phyloP scores from a whole-genome alignment of 805 yeast genomes.

The Candida khao-thaluensis region DNA sequence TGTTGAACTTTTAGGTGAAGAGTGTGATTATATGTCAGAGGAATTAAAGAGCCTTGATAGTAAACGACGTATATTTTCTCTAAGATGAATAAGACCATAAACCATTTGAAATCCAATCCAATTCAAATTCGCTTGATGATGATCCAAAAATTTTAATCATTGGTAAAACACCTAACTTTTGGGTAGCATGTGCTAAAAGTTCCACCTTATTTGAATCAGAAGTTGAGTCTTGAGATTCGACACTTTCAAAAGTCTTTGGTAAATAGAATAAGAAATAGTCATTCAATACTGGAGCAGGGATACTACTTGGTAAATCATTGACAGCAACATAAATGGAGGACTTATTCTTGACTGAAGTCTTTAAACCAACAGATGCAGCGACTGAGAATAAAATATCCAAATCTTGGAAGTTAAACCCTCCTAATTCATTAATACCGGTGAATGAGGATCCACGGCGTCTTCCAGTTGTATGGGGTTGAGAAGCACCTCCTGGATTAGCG shows the following conservation, averaged over 20 bases:
- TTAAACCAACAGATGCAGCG: slow-evolving; percentile 29
- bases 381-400: slow-evolving; percentile 31
- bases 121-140: slow-evolving; percentile 24
- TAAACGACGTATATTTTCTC: too few relatives aligned
- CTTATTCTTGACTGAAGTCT: slow-evolving; percentile 15
- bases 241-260: slow-evolving; percentile 20
- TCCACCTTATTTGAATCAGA: slow-evolving; percentile 20
- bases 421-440: slow-evolving; percentile 37
- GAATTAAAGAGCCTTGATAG: too few relatives aligned
- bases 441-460: slow-evolving; percentile 36
- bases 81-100: slow-evolving; percentile 24
- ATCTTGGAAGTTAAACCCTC: slow-evolving; percentile 43
- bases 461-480: slow-evolving; percentile 12
- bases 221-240: slow-evolving; percentile 9
- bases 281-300: slow-evolving; percentile 36
- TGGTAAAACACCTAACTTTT: slow-evolving; percentile 26
- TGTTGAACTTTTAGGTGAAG: too few relatives aligned
- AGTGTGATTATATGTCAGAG: too few relatives aligned
- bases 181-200: slow-evolving; percentile 21
- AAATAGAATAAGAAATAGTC: slow-evolving; percentile 37
- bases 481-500: slow-evolving; percentile 15
- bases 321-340: slow-evolving; percentile 23
- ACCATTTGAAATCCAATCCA: slow-evolving; percentile 40
- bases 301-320: slow-evolving; percentile 33
- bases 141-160: slow-evolving; percentile 35